Evolutionary conservation across 2,329 filamentous ascomycete genomes (phyloP).

Genomic region (Parafenestella ontariensis): DNA sequence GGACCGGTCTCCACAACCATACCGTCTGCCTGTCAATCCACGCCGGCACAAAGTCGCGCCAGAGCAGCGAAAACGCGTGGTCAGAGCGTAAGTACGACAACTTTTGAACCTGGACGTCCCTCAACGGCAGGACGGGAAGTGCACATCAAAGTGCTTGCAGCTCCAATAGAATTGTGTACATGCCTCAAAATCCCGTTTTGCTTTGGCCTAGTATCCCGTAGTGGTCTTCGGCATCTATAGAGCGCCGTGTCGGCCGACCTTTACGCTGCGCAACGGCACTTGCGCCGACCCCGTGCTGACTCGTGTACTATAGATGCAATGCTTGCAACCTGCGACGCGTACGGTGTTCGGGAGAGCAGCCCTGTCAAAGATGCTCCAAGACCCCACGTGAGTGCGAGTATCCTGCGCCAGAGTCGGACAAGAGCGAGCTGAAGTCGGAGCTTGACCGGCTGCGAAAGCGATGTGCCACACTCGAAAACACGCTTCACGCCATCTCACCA

Average conservation of each 20-base stretch:
- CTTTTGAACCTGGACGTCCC: not conserved
- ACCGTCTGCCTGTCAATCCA: conserved; percentile 32
- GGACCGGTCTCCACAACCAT: conserved; percentile 16
- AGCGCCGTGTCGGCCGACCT: not conserved
- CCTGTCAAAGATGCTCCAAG: conserved; percentile 30
- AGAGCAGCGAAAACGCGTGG: conserved; percentile 30
- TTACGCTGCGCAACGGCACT: not conserved
- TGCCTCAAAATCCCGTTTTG: not conserved
- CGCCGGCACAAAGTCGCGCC: conserved; percentile 31
- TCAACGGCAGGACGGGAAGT: not conserved
- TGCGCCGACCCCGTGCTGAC: conserved; percentile 7
- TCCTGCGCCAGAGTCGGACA: conserved; percentile 27
- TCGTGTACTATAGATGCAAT: conserved; percentile 27
- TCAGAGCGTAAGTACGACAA: conserved; percentile 27
- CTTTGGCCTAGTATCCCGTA: not conserved
- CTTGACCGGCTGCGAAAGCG: conserved; percentile 29
- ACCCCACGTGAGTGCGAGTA: conserved; percentile 31
- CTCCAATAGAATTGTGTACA: not conserved
- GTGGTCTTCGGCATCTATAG: not conserved
- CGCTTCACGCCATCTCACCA: conserved; percentile 20
- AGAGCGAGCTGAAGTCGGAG: conserved; percentile 27
- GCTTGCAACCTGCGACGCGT: conserved; percentile 35
- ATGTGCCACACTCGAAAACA: conserved; percentile 28
- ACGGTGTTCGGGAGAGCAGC: conserved; percentile 35
- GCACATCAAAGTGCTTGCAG: not conserved